These are phyloP conservation scores for Podospora appendiculata DNA, from an alignment of 495 filamentous ascomycete species.

Conservation along the genomic window DNA sequence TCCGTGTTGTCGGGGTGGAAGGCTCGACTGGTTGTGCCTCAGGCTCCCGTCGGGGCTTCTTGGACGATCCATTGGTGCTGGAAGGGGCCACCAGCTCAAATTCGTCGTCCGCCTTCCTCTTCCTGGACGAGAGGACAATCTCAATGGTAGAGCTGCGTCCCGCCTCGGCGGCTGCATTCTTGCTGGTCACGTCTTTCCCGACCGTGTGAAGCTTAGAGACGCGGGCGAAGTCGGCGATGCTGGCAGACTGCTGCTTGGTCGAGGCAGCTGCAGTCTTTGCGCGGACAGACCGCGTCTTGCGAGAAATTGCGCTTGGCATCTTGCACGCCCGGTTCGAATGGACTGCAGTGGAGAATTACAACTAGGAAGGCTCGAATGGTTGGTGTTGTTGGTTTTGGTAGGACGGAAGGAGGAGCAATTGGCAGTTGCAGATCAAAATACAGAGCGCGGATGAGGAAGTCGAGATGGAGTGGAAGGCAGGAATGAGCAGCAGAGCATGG, in stretches of 20 bases:
- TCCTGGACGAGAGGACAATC: slow-evolving; percentile 21
- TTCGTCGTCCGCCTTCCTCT: slow-evolving; percentile 23
- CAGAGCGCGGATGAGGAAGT: too few species aligned
- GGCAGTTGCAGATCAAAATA: too few species aligned
- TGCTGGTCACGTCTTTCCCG: slow-evolving; percentile 22
- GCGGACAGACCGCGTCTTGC: slow-evolving; percentile 15
- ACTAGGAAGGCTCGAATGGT: too few species aligned
- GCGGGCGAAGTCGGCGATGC: slow-evolving; percentile 30
- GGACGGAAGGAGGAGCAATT: too few species aligned
- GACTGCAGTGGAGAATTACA: too few species aligned
- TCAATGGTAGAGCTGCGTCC: slow-evolving; percentile 20
- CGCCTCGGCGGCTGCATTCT: slow-evolving; percentile 6
- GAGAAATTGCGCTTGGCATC: slow-evolving; percentile 24
- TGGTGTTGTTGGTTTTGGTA: too few species aligned
- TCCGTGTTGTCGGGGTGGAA: slow-evolving; percentile 5
- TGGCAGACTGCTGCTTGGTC: slow-evolving; percentile 5
- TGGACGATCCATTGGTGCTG: slow-evolving; percentile 7
- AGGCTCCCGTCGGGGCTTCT: slow-evolving; percentile 17
- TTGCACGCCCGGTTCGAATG: too few species aligned
- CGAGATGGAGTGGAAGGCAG: too few species aligned
- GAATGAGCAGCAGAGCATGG: too few species aligned
- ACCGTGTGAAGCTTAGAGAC: slow-evolving; percentile 28
- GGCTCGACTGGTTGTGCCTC: slow-evolving; percentile 3
- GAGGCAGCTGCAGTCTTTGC: slow-evolving; percentile 14
- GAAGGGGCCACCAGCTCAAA: slow-evolving; percentile 1